These are phyloP conservation scores for Lizonia empirigonia DNA, from an alignment of 2,329 filamentous ascomycete genomes.

Conservation along the genomic window DNA sequence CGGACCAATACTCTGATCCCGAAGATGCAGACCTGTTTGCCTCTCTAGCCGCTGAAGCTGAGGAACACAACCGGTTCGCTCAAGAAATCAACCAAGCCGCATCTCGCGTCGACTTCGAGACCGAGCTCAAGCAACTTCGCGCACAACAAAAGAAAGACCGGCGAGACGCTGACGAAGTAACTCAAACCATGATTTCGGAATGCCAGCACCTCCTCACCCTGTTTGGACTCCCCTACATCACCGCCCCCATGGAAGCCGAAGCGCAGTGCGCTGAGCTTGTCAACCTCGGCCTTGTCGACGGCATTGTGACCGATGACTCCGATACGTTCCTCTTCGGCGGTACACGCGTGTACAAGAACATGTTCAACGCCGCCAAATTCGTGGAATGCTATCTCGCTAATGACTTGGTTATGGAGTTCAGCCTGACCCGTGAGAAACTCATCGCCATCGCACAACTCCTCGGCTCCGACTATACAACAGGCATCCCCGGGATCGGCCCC, in stretches of 20 bases:
- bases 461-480: constrained; percentile 94
- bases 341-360: constrained; percentile 97
- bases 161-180: constrained; percentile 94
- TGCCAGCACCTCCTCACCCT: constrained; percentile 88
- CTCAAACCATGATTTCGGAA: constrained; percentile 92
- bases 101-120: constrained; percentile 76
- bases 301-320: constrained; percentile 96
- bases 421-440: constrained; percentile 81
- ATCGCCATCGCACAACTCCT: constrained; percentile 90
- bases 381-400: constrained; percentile 90
- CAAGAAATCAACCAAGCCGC: constrained; percentile 80
- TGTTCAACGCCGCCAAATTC: constrained; percentile 98
- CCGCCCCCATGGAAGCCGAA: constrained; percentile 98
- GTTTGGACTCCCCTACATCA: constrained; percentile 95
- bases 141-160: constrained; percentile 96
- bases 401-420: constrained; percentile 89
- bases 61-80: constrained; percentile 92
- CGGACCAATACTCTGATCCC: constrained; percentile 69
- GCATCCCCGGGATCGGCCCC: constrained; percentile 85
- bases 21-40: constrained; percentile 89
- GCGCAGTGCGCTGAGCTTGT: constrained; percentile 96
- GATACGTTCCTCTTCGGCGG: constrained; percentile 97
- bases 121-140: constrained; percentile 82
- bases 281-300: constrained; percentile 83
- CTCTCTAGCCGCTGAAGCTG: constrained; percentile 85